Evolutionary conservation across 1,284 basidiomycete species (phyloP), one percentile per base, ranked within the genome.

Genomic region (Malassezia psittaci): DNA sequence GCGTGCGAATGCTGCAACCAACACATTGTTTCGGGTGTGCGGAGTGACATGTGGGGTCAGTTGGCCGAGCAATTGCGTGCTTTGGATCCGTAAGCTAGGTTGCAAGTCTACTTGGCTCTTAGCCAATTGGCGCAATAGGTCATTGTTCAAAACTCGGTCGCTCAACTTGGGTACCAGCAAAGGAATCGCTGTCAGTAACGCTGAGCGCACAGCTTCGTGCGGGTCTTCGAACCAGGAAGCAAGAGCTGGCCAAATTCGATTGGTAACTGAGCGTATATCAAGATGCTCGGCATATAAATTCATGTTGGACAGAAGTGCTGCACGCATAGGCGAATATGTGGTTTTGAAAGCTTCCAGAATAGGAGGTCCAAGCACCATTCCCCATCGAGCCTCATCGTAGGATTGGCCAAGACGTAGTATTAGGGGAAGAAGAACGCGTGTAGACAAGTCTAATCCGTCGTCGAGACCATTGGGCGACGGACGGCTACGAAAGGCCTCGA

Each of bases 141-240:
- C 94, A 65, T 98, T 98, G 78, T 98, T 99, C 42, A 98, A 81
- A 40, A 96, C 84, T 1, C 93, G 85, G 63, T 96, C 90, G 47
- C 80, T 87, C 24, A 75, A 55, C 44, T 96, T 93, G 18, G 87
- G 83, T 0, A 90, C 83, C 9, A 98, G 79, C 5, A 89, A 79
- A 48, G 84, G 84, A 38, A 96, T 85, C 0, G 88, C 85, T 72
- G 88, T 89, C 49, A 96, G 82, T 0, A 94, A 96, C 0, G 90
- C 90, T 77, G 96, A 91, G 35, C 94, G 83, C 53, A 98, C 88
- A 43, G 94, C 80, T 0, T 90, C 84, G 0, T 96, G 87, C 0
- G 90, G 91, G 73, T 98, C 94, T 4, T 85, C 82, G 72, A 99
- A 96, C 0, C 94, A 94, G 3, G 89, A 89, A 82, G 90, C 90